These are phyloP conservation scores for Ganoderma lucidum DNA, from an alignment of 1,284 basidiomycete species.

Conservation along the genomic window DNA sequence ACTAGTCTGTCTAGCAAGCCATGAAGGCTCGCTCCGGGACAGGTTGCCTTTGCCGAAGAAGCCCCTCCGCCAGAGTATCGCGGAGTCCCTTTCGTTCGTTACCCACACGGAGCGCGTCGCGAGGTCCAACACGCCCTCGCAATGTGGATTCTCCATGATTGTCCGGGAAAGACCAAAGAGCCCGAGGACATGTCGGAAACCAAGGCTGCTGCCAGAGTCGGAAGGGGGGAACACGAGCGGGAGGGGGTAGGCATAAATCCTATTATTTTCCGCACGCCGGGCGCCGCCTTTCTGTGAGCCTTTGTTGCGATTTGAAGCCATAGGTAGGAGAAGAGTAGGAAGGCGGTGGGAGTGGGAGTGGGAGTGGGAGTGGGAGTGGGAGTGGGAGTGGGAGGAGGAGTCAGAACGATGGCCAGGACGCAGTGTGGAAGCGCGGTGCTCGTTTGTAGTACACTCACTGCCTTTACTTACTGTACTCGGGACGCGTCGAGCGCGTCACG, in stretches of 20 bases:
- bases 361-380: constrained; percentile 10
- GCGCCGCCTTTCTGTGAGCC: constrained; percentile 57
- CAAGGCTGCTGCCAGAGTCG: constrained; percentile 41
- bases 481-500: constrained; percentile 18
- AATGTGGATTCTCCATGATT: constrained; percentile 65
- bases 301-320: constrained; percentile 53
- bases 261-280: constrained; percentile 67
- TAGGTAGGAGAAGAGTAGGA: constrained; percentile 30
- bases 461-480: background rate
- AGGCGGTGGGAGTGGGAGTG: constrained; percentile 15
- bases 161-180: constrained; percentile 60
- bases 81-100: constrained; percentile 63
- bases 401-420: background rate
- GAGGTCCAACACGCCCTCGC: constrained; percentile 76
- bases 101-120: constrained; percentile 87
- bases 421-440: background rate
- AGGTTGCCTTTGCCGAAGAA: constrained; percentile 98
- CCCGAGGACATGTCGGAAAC: constrained; percentile 54
- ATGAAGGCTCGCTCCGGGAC: constrained; percentile 94
- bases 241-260: constrained; percentile 70
- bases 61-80: constrained; percentile 86
- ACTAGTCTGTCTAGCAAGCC: constrained; percentile 82
- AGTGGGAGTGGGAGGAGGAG: constrained; percentile 9
- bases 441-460: too few relatives aligned
- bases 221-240: constrained; percentile 63